Conservation (phyloP, 768 basidiomycete genomes). For the Russula foetens region DNA sequence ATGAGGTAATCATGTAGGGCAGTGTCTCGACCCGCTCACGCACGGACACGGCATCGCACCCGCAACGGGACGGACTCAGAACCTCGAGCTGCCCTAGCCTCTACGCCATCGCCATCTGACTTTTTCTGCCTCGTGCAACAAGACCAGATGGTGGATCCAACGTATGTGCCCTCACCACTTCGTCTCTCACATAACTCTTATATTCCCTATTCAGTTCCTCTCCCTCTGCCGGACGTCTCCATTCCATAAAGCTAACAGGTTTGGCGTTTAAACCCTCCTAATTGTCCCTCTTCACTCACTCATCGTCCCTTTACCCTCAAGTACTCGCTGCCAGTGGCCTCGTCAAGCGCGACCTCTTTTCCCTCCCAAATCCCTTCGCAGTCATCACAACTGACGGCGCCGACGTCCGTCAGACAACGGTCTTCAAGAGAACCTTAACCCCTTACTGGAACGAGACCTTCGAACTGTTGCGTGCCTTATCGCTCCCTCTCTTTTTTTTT, state of each 20-base stretch:
- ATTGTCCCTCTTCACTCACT: not conserved
- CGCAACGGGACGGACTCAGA: no score
- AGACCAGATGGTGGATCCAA: conserved; percentile 4
- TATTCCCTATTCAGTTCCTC: not conserved
- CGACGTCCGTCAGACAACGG: conserved; percentile 68
- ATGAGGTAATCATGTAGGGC: no score
- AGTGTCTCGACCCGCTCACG: no score
- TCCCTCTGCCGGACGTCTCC: not conserved
- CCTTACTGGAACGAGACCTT: conserved; percentile 84
- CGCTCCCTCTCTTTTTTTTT: not conserved
- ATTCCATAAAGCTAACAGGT: conserved; percentile 13
- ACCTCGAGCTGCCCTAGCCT: not conserved
- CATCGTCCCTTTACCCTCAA: conserved; percentile 23
- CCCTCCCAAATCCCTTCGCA: conserved; percentile 83
- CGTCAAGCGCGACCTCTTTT: conserved; percentile 68
- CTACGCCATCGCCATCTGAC: not conserved
- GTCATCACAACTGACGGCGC: conserved; percentile 77
- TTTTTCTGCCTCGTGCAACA: not conserved
- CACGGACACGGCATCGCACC: no score
- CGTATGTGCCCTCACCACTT: not conserved
- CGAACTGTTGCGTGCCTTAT: conserved; percentile 49
- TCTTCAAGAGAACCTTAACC: conserved; percentile 57
- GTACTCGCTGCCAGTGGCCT: conserved; percentile 73
- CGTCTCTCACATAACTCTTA: no score
- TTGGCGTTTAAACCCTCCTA: not conserved